These are phyloP conservation scores for Kodamaea anthophila DNA, from an alignment of 1,139 yeast genomes.

Conservation along the genomic window DNA sequence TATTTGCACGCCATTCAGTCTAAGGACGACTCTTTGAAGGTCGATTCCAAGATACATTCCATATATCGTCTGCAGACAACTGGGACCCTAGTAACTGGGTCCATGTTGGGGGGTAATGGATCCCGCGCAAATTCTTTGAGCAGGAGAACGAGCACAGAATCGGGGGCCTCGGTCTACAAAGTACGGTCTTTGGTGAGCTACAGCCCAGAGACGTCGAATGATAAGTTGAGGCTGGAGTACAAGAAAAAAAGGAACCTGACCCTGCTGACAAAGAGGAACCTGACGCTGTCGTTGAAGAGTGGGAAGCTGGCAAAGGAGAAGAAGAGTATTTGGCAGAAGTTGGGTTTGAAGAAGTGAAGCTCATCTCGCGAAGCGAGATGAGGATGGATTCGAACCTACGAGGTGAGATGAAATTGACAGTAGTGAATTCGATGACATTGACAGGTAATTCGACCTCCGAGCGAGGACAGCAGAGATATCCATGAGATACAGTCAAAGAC, in stretches of 20 bases:
- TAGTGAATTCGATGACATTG: no score
- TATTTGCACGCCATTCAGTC: constrained; percentile 19
- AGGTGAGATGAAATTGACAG: no score
- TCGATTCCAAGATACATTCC: constrained; percentile 26
- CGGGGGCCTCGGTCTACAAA: constrained; percentile 22
- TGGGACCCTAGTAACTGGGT: constrained; percentile 5
- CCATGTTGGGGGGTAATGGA: constrained; percentile 5
- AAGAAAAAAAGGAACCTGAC: constrained; percentile 12
- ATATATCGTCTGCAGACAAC: constrained; percentile 25
- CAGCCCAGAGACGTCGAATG: constrained; percentile 24
- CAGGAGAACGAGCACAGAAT: constrained; percentile 8
- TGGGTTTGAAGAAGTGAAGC: constrained; percentile 28
- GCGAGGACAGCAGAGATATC: no score
- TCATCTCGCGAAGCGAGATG: no score
- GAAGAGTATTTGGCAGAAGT: constrained; percentile 26
- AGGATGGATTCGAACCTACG: no score
- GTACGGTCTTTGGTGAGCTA: constrained; percentile 34
- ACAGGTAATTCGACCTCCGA: no score
- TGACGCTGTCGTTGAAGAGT: constrained; percentile 3
- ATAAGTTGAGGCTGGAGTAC: constrained; percentile 14
- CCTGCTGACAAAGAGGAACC: constrained; percentile 11
- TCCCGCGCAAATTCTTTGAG: constrained; percentile 6
- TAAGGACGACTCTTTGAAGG: constrained; percentile 18
- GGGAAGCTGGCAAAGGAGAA: constrained; percentile 14
- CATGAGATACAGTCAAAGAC: no score